Base-by-base conservation (phyloP, 2,329 filamentous ascomycete species). In the Lasiodiplodia theobromae region DNA sequence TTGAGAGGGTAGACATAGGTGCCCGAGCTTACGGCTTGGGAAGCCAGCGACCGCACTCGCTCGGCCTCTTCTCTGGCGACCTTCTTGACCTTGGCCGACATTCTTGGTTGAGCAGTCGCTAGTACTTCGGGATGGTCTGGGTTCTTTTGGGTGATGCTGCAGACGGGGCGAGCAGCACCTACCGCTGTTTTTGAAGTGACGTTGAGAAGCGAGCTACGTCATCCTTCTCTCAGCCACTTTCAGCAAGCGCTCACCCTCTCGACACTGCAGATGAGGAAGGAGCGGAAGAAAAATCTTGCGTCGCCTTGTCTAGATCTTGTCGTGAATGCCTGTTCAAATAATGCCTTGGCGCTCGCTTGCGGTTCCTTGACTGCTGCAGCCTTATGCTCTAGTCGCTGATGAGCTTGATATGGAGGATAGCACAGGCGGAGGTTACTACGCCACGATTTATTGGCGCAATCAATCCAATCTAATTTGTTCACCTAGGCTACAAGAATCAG, bases 1-100 rank as follows among this genome's bases (percentile, higher is more conserved):
- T 89, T 67, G 80, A 97, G 85, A 31, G 95, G 95, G 80, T 97
- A 97, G 71, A 96, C 80, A 77, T 96, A 97, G 28, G 94, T 88
- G 62, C 89, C 88, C 71, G 93, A 97, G 73, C 85, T 88, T 64
- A 89, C 87, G 38, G 93, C 92, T 74, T 93, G 88, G 51, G 85
- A 81, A 52, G 92, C 85, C 47, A 94, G 83, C 18, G 80, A 80
- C 72, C 84, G 88, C 67, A 92, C 87, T 71, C 89, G 88, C 70
- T 87, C 85, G 68, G 90, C 89, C 76, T 97, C 94, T 72, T 94
- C 89, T 71, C 88, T 76, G 21, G 86, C 86, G 28, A 86, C 84
- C 65, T 86, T 81, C 77, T 86, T 88, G 75, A 90, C 79, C 76
- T 81, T 85, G 68, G 87, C 84, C 3, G 79, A 77, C 73, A 82